Conservation (phyloP, 306 rosid species). For the Castanopsis chinensis region DNA sequence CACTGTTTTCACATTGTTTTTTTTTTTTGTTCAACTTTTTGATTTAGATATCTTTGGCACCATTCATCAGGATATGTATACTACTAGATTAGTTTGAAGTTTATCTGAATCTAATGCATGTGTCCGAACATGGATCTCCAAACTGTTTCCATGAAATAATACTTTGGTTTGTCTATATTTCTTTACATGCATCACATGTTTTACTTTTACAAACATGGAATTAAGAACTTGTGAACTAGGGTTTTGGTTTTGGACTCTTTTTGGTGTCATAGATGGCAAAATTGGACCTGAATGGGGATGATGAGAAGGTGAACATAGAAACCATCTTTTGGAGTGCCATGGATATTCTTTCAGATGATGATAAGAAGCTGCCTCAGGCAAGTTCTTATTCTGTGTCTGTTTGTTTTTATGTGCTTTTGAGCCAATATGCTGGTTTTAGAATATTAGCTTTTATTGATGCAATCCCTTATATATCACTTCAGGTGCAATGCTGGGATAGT, state of each 20-base stretch:
- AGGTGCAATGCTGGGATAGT: not conserved
- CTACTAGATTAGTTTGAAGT: not conserved
- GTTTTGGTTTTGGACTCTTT: conserved; percentile 5
- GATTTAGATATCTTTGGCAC: not conserved
- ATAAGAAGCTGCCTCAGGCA: conserved; percentile 97
- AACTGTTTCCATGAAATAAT: not conserved
- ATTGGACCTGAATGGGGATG: conserved; percentile 88
- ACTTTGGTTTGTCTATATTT: not conserved
- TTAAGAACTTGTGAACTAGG: not conserved
- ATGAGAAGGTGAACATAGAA: conserved; percentile 74
- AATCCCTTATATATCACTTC: not conserved
- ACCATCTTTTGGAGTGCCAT: conserved; percentile 92
- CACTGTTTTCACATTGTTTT: not conserved
- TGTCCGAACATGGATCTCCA: not conserved
- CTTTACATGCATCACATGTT: not conserved
- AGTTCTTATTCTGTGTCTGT: conserved; percentile 24
- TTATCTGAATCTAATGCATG: not conserved
- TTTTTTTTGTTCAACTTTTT: not conserved
- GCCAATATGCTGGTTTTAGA: not conserved
- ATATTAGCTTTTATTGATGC: not conserved
- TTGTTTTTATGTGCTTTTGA: not conserved
- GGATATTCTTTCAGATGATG: conserved; percentile 96
- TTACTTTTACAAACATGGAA: not conserved
- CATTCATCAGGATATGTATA: not conserved
- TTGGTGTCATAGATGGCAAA: conserved; percentile 74